A percentile compares a stretch with the other conserved stretches of the same genome.
Conservation (phyloP, 2,329 filamentous ascomycete genomes). For the Penicillium psychrosexuale region DNA sequence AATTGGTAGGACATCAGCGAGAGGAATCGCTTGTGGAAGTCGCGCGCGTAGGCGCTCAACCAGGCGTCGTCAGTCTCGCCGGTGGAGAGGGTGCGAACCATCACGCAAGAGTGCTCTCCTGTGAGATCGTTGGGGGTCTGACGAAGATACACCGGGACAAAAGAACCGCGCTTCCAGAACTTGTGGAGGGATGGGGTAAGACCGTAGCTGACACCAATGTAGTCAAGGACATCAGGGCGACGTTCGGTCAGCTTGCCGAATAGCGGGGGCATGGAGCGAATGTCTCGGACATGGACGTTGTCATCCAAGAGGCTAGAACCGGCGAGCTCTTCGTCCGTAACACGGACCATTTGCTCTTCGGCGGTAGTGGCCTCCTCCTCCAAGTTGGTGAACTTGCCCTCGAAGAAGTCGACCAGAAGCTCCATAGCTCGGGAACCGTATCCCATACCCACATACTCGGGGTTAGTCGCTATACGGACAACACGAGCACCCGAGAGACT, state of each 20-base stretch:
- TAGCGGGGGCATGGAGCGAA: constrained; percentile 85
- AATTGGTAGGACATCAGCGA: constrained; percentile 90
- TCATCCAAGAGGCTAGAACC: constrained; percentile 75
- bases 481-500: constrained; percentile 86
- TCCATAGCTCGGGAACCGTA: constrained; percentile 88
- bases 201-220: constrained; percentile 92
- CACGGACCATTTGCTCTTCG: constrained; percentile 65
- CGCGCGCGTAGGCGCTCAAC: constrained; percentile 85
- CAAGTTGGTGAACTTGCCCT: constrained; percentile 83
- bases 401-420: constrained; percentile 87
- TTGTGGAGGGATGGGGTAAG: constrained; percentile 83
- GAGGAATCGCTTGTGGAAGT: constrained; percentile 94
- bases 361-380: constrained; percentile 63
- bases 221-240: constrained; percentile 77
- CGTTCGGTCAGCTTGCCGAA: constrained; percentile 86
- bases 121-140: constrained; percentile 96
- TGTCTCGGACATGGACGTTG: constrained; percentile 85
- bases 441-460: constrained; percentile 87
- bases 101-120: constrained; percentile 95
- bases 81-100: constrained; percentile 72
- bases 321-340: constrained; percentile 78
- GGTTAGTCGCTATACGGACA: constrained; percentile 93
- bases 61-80: constrained; percentile 67
- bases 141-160: constrained; percentile 86
- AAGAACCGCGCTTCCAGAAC: constrained; percentile 90